Evolutionary conservation across 345 rosid species (phyloP).

Genomic region (Mangifera indica): DNA sequence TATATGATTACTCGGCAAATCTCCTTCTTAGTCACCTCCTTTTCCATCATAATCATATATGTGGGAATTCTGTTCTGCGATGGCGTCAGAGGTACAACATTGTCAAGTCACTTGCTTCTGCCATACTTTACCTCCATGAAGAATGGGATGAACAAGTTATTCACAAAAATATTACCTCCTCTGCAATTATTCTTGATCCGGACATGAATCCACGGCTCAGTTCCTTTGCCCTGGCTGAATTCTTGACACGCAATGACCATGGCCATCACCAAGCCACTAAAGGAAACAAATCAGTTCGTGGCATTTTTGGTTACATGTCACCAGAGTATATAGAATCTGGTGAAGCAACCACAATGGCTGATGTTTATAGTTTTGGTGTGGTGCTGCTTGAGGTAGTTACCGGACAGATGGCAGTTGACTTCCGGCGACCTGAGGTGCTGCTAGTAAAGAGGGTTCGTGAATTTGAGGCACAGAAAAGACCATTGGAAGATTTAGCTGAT

Average conservation of each 20-base stretch:
- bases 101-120: constrained; percentile 73
- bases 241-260: constrained; percentile 72
- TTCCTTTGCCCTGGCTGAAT: constrained; percentile 89
- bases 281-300: constrained; percentile 62
- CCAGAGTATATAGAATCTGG: constrained; percentile 91
- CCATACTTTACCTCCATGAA: constrained; percentile 86
- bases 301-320: constrained; percentile 92
- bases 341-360: constrained; percentile 78
- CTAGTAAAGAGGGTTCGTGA: constrained; percentile 56
- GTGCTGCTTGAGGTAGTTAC: constrained; percentile 83
- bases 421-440: constrained; percentile 69
- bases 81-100: constrained; percentile 75
- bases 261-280: constrained; percentile 55
- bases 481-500: constrained; percentile 60
- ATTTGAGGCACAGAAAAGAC: constrained; percentile 46
- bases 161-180: constrained; percentile 84
- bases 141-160: constrained; percentile 97
- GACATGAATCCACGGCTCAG: constrained; percentile 87
- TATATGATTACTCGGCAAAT: constrained; percentile 75
- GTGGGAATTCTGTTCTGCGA: constrained; percentile 36
- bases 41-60: constrained; percentile 45
- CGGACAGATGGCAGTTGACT: constrained; percentile 87
- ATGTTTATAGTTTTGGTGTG: constrained; percentile 88
- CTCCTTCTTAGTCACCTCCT: constrained; percentile 75
- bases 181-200: constrained; percentile 66